Percentiles rank a stretch among this genome's conserved stretches.
Evolutionary conservation across 345 rosid species (phyloP).

Genomic region (Tarenaya hassleriana): DNA sequence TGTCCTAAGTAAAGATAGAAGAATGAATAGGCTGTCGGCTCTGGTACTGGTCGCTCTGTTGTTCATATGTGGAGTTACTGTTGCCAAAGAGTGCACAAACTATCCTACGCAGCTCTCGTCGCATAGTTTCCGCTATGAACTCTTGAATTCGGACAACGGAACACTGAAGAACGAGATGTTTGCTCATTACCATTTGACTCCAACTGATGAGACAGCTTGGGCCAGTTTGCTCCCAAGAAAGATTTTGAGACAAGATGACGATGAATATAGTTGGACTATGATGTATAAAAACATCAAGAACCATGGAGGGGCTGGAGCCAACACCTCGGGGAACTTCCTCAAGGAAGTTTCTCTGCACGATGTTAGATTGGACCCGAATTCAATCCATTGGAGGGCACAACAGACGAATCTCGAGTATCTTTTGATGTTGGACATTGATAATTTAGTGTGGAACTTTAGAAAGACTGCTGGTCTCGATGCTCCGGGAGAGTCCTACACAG

Average conservation of each 20-base stretch:
- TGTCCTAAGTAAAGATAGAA: slow-evolving; percentile 14
- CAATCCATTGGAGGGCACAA: slow-evolving; percentile 69
- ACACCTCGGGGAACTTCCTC: slow-evolving; percentile 37
- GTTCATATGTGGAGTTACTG: background rate
- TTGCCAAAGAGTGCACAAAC: slow-evolving; percentile 87
- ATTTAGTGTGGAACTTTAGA: slow-evolving; percentile 76
- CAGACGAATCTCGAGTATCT: slow-evolving; percentile 85
- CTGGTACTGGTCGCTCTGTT: slow-evolving; percentile 19
- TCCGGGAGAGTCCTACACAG: slow-evolving; percentile 65
- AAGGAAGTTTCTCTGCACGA: slow-evolving; percentile 72
- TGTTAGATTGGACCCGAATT: slow-evolving; percentile 58
- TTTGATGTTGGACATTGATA: slow-evolving; percentile 75
- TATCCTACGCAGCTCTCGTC: slow-evolving; percentile 56
- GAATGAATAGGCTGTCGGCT: slow-evolving; percentile 17
- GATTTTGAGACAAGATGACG: slow-evolving; percentile 54
- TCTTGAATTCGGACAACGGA: slow-evolving; percentile 54
- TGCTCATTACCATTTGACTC: slow-evolving; percentile 73
- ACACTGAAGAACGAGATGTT: slow-evolving; percentile 62
- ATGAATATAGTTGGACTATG: slow-evolving; percentile 64
- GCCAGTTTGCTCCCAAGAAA: slow-evolving; percentile 66
- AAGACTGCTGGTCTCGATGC: slow-evolving; percentile 66
- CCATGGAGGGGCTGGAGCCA: slow-evolving; percentile 10
- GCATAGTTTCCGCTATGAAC: slow-evolving; percentile 61
- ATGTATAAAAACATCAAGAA: slow-evolving; percentile 64
- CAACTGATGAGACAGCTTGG: slow-evolving; percentile 84